Evolutionary conservation across 1,139 yeast genomes (phyloP), one percentile per base, ranked within the genome.

Genomic region (Geotrichum histeridarum): DNA sequence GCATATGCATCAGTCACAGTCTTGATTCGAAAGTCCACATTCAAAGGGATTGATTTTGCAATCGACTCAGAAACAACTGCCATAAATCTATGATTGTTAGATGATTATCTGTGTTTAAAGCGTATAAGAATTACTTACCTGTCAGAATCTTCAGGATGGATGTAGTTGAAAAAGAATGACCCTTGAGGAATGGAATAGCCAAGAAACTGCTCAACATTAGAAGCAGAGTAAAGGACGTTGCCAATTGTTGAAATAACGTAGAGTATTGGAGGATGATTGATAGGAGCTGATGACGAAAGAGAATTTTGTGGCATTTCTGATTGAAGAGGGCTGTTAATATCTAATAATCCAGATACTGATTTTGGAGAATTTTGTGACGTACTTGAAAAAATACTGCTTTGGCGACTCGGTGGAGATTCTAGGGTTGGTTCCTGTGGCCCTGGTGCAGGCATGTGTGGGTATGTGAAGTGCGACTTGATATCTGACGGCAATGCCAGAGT

Each of bases 121-220:
- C 18, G 12, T 15, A n/a, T 4, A 30, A 1, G 14, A 15, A 12
- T 15, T 7, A 48, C 46, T 32, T 27, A 48, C 45, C 31, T 30
- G 11, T 30, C n/a, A 22, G 31, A 11, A 33, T 48, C 44, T 12
- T 48, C 50, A n/a, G 50, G 32, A 39, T 48, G 44, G 9, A 48
- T 48, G 18, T 38, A 27, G 18, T 48, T 44, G 11, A 48, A 17
- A 15, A 48, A 48, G 14, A 37, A 48, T 15, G 43, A 39, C 8
- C 50, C 50, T 8, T 14, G 36, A 27, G 17, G 6, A 11, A 41
- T 31, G 15, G 36, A 15, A 17, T 48, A 44, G 8, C 50, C 50
- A 8, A 48, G 36, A 11, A 22, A 8, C 12, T 30, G 36, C 15
- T 12, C 42, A 11, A 17, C 42, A 14, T 17, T 11, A 37, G 43